Percentiles rank a stretch among this genome's conserved stretches.
Conservation (phyloP, 2,329 filamentous ascomycete species). For the Xylaria hypoxylon region DNA sequence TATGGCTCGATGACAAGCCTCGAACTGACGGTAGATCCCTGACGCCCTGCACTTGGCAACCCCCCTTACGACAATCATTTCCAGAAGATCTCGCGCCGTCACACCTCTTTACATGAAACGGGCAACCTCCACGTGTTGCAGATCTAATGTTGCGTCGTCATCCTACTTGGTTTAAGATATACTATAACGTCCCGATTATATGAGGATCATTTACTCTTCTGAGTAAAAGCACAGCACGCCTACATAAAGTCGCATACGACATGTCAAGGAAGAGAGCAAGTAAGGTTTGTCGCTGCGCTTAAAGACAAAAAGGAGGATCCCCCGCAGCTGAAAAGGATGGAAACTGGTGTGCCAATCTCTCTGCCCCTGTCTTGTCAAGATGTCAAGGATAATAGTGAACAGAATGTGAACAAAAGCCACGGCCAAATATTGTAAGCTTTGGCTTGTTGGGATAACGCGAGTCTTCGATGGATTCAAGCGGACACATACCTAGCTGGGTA, state of each 20-base stretch:
- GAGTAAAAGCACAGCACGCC: not conserved
- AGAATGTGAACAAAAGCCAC: not conserved
- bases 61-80: constrained; percentile 13
- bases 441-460: not conserved
- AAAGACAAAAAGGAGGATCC: not conserved
- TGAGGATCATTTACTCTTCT: constrained; percentile 37
- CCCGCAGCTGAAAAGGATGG: not conserved
- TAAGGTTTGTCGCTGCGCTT: not conserved
- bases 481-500: no score
- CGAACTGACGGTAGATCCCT: constrained; percentile 19
- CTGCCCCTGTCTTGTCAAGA: not conserved
- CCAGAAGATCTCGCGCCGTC: constrained; percentile 28
- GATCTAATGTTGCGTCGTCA: constrained; percentile 27
- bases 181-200: not conserved
- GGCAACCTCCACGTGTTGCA: constrained; percentile 25
- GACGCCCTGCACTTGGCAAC: constrained; percentile 19
- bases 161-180: constrained; percentile 18
- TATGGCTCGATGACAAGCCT: constrained; percentile 18
- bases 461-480: not conserved
- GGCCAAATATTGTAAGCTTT: not conserved
- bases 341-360: not conserved
- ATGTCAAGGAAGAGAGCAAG: not conserved
- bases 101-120: constrained; percentile 36
- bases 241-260: not conserved
- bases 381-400: not conserved